Evolutionary conservation across 1,139 yeast species (phyloP).

Genomic region (Petasospora rhodanensis): DNA sequence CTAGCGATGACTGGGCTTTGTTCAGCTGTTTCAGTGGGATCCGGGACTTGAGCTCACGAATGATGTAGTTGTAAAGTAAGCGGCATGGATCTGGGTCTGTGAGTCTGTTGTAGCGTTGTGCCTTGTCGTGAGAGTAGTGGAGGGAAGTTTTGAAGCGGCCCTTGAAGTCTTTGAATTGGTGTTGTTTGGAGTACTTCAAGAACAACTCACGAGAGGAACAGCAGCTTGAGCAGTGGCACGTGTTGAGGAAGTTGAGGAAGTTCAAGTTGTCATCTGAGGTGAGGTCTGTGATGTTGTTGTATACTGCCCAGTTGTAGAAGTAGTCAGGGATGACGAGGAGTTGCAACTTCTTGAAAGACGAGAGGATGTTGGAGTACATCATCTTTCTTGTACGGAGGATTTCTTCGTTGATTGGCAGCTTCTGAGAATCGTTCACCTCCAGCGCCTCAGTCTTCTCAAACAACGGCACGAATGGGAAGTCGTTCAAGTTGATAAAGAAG

Average conservation of each 20-base stretch:
- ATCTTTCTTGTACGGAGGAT: constrained; percentile 15
- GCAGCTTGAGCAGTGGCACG: constrained; percentile 21
- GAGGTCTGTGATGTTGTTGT: constrained; percentile 19
- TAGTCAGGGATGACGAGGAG: constrained; percentile 22
- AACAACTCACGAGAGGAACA: constrained; percentile 18
- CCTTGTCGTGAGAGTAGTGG: constrained; percentile 11
- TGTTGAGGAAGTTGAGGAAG: constrained; percentile 21
- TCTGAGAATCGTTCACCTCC: constrained; percentile 17
- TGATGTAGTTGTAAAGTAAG: constrained; percentile 21
- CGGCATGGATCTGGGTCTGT: constrained; percentile 22
- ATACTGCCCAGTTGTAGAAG: constrained; percentile 28
- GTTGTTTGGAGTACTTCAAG: constrained; percentile 12
- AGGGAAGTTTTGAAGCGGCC: constrained; percentile 21
- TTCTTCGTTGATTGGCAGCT: constrained; percentile 19
- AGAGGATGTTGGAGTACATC: constrained; percentile 21
- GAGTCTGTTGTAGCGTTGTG: constrained; percentile 8
- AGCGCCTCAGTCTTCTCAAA: constrained; percentile 19
- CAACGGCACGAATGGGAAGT: constrained; percentile 25
- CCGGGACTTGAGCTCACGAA: constrained; percentile 23
- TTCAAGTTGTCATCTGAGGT: constrained; percentile 17
- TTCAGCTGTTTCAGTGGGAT: constrained; percentile 22
- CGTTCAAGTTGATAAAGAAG: constrained; percentile 24
- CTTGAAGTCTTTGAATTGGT: constrained; percentile 24
- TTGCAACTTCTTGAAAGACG: constrained; percentile 13
- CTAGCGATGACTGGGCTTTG: constrained; percentile 11